Percentiles rank a stretch among this genome's conserved stretches.
phyloP scores from a whole-genome alignment of 228 moss, liverwort and hornwort genomes.

The Sphagnum magellanicum region DNA sequence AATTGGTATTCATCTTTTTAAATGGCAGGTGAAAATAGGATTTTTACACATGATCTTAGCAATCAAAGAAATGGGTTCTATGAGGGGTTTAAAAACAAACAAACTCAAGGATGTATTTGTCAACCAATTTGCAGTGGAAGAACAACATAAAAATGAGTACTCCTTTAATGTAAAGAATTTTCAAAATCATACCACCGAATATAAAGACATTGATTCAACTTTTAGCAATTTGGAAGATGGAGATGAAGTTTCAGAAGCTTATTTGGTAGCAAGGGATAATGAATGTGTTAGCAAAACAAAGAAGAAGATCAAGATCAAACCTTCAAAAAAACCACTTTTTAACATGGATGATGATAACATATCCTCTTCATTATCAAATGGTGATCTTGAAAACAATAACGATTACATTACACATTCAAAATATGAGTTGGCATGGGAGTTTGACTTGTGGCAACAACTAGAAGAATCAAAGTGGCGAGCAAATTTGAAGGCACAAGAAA shows the following conservation, averaged over 20 bases:
- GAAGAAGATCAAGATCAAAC: no score
- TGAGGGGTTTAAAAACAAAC: neutral
- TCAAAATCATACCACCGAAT: no score
- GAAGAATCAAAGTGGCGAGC: constrained; percentile 36
- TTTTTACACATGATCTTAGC: neutral
- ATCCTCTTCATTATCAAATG: no score
- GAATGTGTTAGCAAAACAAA: no score
- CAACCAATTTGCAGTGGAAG: neutral
- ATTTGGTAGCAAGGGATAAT: no score
- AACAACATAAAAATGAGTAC: no score
- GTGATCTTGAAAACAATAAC: no score
- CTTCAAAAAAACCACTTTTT: no score
- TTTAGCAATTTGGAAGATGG: neutral
- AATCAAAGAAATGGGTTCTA: constrained; percentile 5
- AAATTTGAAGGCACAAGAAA: constrained; percentile 32
- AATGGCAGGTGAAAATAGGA: constrained; percentile 5
- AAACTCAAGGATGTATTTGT: neutral
- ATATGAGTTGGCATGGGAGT: constrained; percentile 54
- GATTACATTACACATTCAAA: constrained; percentile 10
- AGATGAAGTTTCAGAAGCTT: neutral
- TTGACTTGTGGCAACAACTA: constrained; percentile 47
- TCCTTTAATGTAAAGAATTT: no score
- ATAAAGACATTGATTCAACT: no score
- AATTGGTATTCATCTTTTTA: neutral
- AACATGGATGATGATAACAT: no score